These are phyloP conservation scores for Polytrichum formosum DNA, from an alignment of 225 moss, liverwort and hornwort genomes.

Conservation along the genomic window DNA sequence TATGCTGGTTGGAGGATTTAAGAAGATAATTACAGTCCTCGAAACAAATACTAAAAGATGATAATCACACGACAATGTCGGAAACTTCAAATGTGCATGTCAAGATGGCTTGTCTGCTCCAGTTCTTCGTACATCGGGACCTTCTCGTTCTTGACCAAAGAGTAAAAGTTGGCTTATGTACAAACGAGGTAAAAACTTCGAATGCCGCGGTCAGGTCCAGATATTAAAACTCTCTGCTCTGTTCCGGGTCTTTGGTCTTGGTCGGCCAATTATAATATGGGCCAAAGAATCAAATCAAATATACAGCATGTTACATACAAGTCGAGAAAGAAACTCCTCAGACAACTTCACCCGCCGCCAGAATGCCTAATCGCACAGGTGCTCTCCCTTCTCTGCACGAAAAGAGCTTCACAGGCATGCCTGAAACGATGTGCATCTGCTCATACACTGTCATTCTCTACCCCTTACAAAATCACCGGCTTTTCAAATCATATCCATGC, in stretches of 20 bases:
- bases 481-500: no score
- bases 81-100: no score
- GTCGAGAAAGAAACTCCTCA: background rate
- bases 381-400: constrained; percentile 54
- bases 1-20: no score
- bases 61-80: no score
- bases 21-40: no score
- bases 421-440: constrained; percentile 61
- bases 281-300: background rate
- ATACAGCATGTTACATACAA: constrained; percentile 14
- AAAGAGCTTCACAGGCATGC: constrained; percentile 45
- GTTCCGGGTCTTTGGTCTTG: constrained; percentile 8
- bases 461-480: constrained; percentile 4
- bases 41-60: no score
- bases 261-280: background rate
- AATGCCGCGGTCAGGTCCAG: constrained; percentile 11
- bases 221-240: constrained; percentile 11
- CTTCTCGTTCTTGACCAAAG: background rate
- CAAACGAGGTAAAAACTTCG: background rate
- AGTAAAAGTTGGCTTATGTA: no score
- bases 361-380: constrained; percentile 51
- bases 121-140: no score
- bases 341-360: constrained; percentile 8
- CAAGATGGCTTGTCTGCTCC: no score
- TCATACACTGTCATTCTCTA: constrained; percentile 61